Percentiles rank a stretch among this genome's conserved stretches.
Conservation (phyloP, 106 monocot genomes). For the Iris macrosiphon region DNA sequence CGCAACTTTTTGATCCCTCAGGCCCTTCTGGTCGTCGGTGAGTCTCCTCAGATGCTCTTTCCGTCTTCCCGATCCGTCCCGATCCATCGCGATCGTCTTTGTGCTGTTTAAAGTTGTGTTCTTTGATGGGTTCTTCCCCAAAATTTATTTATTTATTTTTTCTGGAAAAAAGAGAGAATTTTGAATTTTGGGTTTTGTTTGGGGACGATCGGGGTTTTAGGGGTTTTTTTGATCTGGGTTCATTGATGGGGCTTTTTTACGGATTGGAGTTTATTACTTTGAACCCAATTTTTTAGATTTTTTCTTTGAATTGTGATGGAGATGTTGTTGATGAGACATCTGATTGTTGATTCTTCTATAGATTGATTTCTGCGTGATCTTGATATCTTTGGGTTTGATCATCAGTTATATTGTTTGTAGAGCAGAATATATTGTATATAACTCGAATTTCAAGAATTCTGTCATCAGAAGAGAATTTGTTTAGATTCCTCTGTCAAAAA, state of each 20-base stretch:
- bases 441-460: too few relatives aligned
- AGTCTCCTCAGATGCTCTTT: conserved; percentile 4
- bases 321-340: neutral
- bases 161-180: neutral
- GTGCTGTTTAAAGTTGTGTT: neutral
- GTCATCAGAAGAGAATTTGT: too few relatives aligned
- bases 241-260: neutral
- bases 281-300: neutral
- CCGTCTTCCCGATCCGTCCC: neutral
- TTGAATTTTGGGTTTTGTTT: neutral
- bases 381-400: neutral
- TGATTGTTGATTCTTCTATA: neutral
- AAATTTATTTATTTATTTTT: neutral
- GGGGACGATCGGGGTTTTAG: conserved; percentile 12
- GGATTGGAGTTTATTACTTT: neutral
- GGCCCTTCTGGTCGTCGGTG: conserved; percentile 5
- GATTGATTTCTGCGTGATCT: neutral
- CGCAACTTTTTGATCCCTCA: neutral
- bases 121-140: conserved; percentile 1
- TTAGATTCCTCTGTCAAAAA: too few relatives aligned
- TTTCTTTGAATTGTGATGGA: neutral
- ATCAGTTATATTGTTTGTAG: too few relatives aligned
- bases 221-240: conserved; percentile 5
- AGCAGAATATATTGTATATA: too few relatives aligned
- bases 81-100: neutral